Evolutionary conservation across 2,329 filamentous ascomycete species (phyloP).

Genomic region (Capronia epimyces): DNA sequence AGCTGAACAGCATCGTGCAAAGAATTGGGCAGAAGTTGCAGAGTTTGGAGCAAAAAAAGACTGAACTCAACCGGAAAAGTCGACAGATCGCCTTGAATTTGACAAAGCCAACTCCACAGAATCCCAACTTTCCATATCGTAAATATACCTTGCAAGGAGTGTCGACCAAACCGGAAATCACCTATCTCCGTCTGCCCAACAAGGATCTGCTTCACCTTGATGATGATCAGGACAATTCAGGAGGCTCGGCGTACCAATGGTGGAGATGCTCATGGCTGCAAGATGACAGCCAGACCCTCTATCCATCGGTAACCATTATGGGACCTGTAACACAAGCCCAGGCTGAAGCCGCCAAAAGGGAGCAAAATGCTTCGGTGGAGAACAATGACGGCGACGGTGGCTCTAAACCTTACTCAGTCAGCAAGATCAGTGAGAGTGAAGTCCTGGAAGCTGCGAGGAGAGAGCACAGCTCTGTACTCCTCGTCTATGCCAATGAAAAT

Average conservation of each 20-base stretch:
- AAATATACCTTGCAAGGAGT: conserved; percentile 56
- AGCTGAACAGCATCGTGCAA: conserved; percentile 36
- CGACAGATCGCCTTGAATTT: conserved; percentile 43
- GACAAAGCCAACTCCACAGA: conserved; percentile 42
- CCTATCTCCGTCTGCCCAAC: conserved; percentile 49
- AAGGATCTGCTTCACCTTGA: conserved; percentile 32
- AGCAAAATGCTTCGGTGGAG: conserved; percentile 7
- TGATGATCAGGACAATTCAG: conserved; percentile 30
- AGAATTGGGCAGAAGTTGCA: conserved; percentile 40
- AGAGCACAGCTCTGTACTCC: conserved; percentile 49
- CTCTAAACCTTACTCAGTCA: conserved; percentile 38
- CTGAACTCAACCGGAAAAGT: conserved; percentile 35
- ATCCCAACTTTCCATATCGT: conserved; percentile 36
- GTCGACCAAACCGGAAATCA: conserved; percentile 53
- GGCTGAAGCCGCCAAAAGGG: conserved; percentile 16
- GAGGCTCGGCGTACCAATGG: conserved; percentile 45
- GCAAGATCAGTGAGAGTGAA: conserved; percentile 46
- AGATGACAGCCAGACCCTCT: conserved; percentile 1
- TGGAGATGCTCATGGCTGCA: conserved; percentile 44
- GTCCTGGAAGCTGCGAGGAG: conserved; percentile 51
- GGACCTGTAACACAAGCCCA: conserved; percentile 21
- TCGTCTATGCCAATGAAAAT: conserved; percentile 55
- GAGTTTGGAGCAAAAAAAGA: conserved; percentile 40
- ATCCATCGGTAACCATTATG: conserved; percentile 4
- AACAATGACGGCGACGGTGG: conserved; percentile 25